Evolutionary conservation across 2,329 filamentous ascomycete species (phyloP), one percentile per base, ranked within the genome.

Genomic region (Nemania sp.): DNA sequence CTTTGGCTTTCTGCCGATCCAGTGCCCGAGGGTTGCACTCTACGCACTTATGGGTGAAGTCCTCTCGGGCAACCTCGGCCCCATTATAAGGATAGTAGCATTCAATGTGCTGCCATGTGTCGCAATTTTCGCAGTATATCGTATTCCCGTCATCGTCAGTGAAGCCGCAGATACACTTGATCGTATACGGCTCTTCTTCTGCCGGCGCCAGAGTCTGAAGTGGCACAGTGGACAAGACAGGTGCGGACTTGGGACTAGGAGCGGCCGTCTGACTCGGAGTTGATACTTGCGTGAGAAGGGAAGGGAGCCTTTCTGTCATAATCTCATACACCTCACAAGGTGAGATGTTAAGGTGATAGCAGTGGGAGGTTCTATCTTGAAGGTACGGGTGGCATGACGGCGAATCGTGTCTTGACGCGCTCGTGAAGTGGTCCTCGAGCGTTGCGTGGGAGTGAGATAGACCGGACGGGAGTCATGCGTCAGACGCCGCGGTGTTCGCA

Each of bases 81-180:
- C 84, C 82, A 64, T 90, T 89, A 60, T 83, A 72, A 19, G 83
- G 83, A 71, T 97, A 97, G 75, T 96, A 97, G 75, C 94, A 99
- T 70, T 91, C 87, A 66, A 96, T 96, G 74, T 99, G 94, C 75
- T 99, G 94, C 94, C 94, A 99, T 44, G 91, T 94, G 70, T 96
- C 90, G 79, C 94, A 99, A 54, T 81, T 84, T 71, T 97, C 94
- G 80, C 94, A 99, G 73, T 92, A 91, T 59, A 99, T 95, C 56
- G 94, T 99, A 73, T 90, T 93, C 74, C 94, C 94, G 78, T 99
- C 94, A 79, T 99, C 94, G 77, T 96, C 91, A 71, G 85, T 78
- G 73, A 89, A 97, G 71, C 86, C 86, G 76, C 94, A 99, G 66
- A 97, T 96, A 82, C 94, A 99, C 80, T 95, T 96, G 77, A 97